These are phyloP conservation scores for Raddia distichophylla DNA, from an alignment of 176 grass and related monocot species.

Conservation along the genomic window DNA sequence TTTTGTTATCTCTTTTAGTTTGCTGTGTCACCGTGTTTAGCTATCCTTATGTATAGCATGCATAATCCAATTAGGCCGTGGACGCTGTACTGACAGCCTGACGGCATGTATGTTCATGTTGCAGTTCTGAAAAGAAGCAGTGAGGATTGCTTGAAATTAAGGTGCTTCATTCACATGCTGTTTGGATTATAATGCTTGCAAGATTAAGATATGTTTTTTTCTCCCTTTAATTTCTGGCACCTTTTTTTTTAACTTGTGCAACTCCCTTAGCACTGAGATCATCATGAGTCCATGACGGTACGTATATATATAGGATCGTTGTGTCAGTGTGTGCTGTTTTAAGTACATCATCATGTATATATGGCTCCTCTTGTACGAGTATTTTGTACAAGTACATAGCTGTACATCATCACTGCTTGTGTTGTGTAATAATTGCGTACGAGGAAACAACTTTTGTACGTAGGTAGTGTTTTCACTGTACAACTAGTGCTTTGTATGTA, in stretches of 20 bases:
- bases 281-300: not conserved
- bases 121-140: constrained; percentile 14
- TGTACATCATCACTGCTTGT: not conserved
- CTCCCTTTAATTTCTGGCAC: not conserved
- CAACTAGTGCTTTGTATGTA: not conserved
- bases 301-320: not conserved
- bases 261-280: constrained; percentile 17
- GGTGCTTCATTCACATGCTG: not conserved
- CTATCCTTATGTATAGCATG: not conserved
- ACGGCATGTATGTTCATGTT: not conserved
- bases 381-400: not conserved
- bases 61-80: not conserved
- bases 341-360: constrained; percentile 12
- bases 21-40: not conserved
- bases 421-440: not conserved
- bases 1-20: too few species aligned
- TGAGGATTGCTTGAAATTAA: not conserved
- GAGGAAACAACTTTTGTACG: not conserved
- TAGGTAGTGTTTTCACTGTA: not conserved
- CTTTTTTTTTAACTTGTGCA: not conserved
- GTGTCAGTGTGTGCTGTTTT: not conserved
- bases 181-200: not conserved
- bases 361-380: too few species aligned
- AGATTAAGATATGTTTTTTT: not conserved
- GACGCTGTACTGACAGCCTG: not conserved